Percentiles rank a stretch among this genome's conserved stretches.
Evolutionary conservation across 2,329 filamentous ascomycete genomes (phyloP).

Genomic region (Dactylonectria macrodidyma): DNA sequence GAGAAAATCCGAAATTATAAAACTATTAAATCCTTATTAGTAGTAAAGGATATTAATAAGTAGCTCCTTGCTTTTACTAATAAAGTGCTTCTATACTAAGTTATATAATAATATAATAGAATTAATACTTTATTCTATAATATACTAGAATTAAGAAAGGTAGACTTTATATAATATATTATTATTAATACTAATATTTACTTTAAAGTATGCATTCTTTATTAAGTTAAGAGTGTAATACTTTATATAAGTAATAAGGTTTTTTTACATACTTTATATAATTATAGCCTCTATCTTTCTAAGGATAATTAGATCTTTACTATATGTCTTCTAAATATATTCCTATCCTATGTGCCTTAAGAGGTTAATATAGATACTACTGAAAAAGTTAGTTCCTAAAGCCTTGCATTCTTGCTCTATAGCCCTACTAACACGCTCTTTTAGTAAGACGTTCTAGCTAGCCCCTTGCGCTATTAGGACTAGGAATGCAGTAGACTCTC

Average conservation of each 20-base stretch:
- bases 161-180: constrained; percentile 39
- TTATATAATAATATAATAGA: constrained; percentile 41
- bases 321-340: constrained; percentile 43
- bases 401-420: constrained; percentile 39
- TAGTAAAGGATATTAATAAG: constrained; percentile 35
- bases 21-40: constrained; percentile 37
- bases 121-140: constrained; percentile 34
- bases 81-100: constrained; percentile 39
- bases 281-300: constrained; percentile 38
- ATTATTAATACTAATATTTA: constrained; percentile 37
- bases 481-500: constrained; percentile 37
- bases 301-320: constrained; percentile 40
- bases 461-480: constrained; percentile 41
- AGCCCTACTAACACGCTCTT: constrained; percentile 37
- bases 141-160: constrained; percentile 37
- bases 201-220: constrained; percentile 41
- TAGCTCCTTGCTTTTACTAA: constrained; percentile 37
- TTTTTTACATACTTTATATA: constrained; percentile 35
- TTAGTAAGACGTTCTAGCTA: constrained; percentile 38
- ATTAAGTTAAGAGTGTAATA: constrained; percentile 44
- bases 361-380: constrained; percentile 41
- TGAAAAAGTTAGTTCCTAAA: constrained; percentile 40
- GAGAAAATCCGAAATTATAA: constrained; percentile 38
- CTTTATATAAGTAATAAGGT: constrained; percentile 43
- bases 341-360: constrained; percentile 43